Conservation (phyloP, 139 green algal species). For the Deuterostichococcus epilithicus region DNA sequence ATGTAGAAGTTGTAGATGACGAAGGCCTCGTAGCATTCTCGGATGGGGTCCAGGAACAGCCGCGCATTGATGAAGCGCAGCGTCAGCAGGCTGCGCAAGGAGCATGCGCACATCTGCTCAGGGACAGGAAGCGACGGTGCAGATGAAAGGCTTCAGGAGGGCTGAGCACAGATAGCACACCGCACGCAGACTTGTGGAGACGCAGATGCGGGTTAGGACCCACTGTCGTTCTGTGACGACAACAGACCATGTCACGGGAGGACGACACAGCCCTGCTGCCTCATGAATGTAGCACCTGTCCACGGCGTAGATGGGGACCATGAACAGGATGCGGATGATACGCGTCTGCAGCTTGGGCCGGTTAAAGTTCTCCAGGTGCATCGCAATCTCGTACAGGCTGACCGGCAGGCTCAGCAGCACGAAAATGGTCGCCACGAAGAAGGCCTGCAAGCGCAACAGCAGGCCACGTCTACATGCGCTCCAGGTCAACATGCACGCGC, state of each 20-base stretch:
- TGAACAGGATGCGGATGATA: conserved; percentile 87
- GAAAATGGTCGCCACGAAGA: conserved; percentile 90
- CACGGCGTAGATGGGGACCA: conserved; percentile 90
- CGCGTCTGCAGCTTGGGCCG: conserved; percentile 81
- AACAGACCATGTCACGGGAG: too few relatives aligned
- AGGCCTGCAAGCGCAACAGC: conserved; percentile 48
- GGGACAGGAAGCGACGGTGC: not conserved
- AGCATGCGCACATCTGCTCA: not conserved
- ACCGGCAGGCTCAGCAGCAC: conserved; percentile 85
- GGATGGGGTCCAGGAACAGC: conserved; percentile 76
- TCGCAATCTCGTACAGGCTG: conserved; percentile 86
- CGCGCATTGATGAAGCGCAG: conserved; percentile 51
- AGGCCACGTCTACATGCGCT: not conserved
- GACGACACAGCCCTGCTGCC: too few relatives aligned
- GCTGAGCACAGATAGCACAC: too few relatives aligned
- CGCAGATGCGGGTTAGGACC: too few relatives aligned
- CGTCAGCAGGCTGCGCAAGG: not conserved
- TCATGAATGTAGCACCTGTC: conserved; percentile 86
- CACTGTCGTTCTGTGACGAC: too few relatives aligned
- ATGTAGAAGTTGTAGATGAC: conserved; percentile 96
- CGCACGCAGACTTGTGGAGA: too few relatives aligned
- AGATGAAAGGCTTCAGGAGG: too few relatives aligned
- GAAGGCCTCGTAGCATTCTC: conserved; percentile 93
- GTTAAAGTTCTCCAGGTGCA: conserved; percentile 94
- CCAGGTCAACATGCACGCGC: not conserved